Percentiles rank a stretch among this genome's conserved stretches.
Evolutionary conservation across 495 filamentous ascomycete species (phyloP).

Genomic region (Penicillium cataractarum): DNA sequence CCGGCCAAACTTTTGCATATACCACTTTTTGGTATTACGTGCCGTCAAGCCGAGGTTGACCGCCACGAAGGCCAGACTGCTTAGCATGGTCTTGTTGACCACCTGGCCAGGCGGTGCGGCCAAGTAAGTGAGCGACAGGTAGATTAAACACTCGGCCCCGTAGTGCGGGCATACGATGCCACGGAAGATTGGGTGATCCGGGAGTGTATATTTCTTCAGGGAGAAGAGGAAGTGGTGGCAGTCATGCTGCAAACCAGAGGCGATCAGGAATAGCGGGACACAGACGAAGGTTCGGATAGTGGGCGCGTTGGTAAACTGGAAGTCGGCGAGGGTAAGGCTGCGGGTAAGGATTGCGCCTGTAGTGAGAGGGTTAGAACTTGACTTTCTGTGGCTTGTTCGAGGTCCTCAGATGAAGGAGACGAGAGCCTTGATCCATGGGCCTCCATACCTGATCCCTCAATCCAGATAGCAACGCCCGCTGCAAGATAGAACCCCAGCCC

Average conservation of each 20-base stretch:
- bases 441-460: conserved; percentile 75
- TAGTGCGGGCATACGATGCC: conserved; percentile 87
- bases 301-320: conserved; percentile 48
- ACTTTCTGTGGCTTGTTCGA: neutral
- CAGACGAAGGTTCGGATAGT: conserved; percentile 63
- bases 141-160: conserved; percentile 82
- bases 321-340: conserved; percentile 32
- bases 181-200: conserved; percentile 70
- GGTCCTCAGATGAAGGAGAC: neutral
- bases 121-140: conserved; percentile 73
- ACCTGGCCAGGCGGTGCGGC: conserved; percentile 65
- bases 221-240: conserved; percentile 80
- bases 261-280: conserved; percentile 68
- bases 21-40: conserved; percentile 78
- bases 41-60: conserved; percentile 85
- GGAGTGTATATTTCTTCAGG: conserved; percentile 83
- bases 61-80: conserved; percentile 70
- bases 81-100: conserved; percentile 74
- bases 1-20: conserved; percentile 74
- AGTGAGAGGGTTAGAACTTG: neutral
- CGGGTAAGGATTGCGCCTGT: conserved; percentile 36
- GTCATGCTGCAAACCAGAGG: conserved; percentile 77
- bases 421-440: neutral
- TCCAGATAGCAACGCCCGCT: conserved; percentile 77
- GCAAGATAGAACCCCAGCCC: conserved; percentile 78